Evolutionary conservation across 2,329 filamentous ascomycete species (phyloP).

Genomic region (Colletotrichum karsti): DNA sequence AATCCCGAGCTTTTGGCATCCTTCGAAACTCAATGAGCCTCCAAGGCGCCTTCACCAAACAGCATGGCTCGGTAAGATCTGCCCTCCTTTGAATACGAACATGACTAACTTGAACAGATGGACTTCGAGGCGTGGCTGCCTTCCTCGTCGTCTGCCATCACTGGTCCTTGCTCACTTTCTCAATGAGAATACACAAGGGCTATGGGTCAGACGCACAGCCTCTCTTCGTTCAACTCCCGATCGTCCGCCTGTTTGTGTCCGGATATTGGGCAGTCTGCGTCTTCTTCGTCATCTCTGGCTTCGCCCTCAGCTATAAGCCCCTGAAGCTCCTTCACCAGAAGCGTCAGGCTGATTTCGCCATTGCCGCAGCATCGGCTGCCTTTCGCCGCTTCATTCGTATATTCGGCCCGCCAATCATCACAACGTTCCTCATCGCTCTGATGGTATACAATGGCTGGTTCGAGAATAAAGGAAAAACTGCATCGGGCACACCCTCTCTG

Average conservation of each 20-base stretch:
- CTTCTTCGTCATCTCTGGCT: slow-evolving; percentile 71
- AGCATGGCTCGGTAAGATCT: slow-evolving; percentile 7
- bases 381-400: slow-evolving; percentile 62
- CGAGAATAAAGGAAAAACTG: background rate
- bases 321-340: slow-evolving; percentile 52
- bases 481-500: background rate
- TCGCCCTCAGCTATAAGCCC: slow-evolving; percentile 64
- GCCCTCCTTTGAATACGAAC: background rate
- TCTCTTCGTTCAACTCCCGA: slow-evolving; percentile 59
- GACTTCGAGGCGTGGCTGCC: slow-evolving; percentile 72
- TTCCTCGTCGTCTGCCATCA: slow-evolving; percentile 73
- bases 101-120: slow-evolving; percentile 49
- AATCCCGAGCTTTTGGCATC: slow-evolving; percentile 4
- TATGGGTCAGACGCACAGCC: slow-evolving; percentile 44
- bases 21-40: background rate
- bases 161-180: slow-evolving; percentile 32
- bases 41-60: slow-evolving; percentile 3
- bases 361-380: slow-evolving; percentile 56
- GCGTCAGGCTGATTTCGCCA: slow-evolving; percentile 47
- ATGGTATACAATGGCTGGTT: slow-evolving; percentile 52
- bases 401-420: slow-evolving; percentile 58
- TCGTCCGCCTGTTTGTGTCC: slow-evolving; percentile 61
- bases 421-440: slow-evolving; percentile 56
- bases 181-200: slow-evolving; percentile 3
- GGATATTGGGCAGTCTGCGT: slow-evolving; percentile 66